Base-by-base conservation (phyloP, 1,284 basidiomycete genomes). In the Melampsora americana region DNA sequence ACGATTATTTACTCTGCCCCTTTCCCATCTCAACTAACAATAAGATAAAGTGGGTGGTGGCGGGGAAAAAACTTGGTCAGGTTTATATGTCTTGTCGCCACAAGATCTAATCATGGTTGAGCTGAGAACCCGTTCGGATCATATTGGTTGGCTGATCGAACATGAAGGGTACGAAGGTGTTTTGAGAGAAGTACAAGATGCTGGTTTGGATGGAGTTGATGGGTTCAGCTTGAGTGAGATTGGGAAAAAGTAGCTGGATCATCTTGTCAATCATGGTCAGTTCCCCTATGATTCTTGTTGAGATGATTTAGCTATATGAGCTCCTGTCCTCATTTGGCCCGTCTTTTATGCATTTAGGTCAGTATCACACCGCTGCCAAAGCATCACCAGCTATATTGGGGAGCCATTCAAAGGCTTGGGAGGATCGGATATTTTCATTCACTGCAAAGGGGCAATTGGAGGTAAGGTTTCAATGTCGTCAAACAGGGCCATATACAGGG, bases 381-480 rank as follows among this genome's bases (percentile, higher is more conserved):
- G 84, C 95, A n/a, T 91, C 90, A 77, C 90, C 92, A 0, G 92
- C 92, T 81, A 92, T 97, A 0, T 90, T 97, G 77, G 90, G 88
- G 0, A 87, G 88, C 46, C 89, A 97, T 80, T 85, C 86, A 5
- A 89, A 89, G 79, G 87, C 88, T 20, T 99, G 96, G 96, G 95
- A 98, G 82, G 89, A 91, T 80, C 95, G 92, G 90, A 92, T 98
- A 82, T 95, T 96, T 81, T 85, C 89, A 11, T 98, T 96, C 81
- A 91, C 91, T 0, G 90, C 94, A 82, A 89, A 90, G 80, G 87
- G 88, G 44, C 89, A 93, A 78, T 84, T 98, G 23, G 88, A 91
- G 80, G 92, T 92, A 78, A n/a, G n/a, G 28, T 69, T 66, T 35
- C 35, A 26, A 28, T 64, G 20, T 64, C 32, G 9, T 68, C 23